Evolutionary conservation across 1,284 basidiomycete genomes (phyloP), one percentile per base, ranked within the genome.

Genomic region (Malassezia arunalokei): DNA sequence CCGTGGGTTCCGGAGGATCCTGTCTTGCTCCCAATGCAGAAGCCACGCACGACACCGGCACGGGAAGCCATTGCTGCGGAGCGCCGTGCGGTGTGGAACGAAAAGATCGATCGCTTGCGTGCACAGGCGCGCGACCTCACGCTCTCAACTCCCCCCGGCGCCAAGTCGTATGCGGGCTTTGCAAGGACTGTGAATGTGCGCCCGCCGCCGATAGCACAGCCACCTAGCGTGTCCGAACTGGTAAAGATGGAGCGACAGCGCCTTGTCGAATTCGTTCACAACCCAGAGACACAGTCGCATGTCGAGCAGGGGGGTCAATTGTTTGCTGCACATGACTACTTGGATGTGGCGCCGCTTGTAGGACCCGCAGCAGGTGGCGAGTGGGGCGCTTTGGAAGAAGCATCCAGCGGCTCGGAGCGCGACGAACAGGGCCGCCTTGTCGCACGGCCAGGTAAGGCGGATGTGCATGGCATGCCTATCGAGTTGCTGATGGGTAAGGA

Each of bases 1-100:
- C 68, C 68, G 2, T 71, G 68, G 68, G 56, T 59, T 27, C 68
- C 68, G 9, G 60, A 62, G 38, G 68, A 70, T 43, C 68, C 68
- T 4, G 64, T 69, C 8, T 48, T 63, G 38, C 59, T 65, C 8
- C 63, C 58, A 8, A 47, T 54, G 29, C 54, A 40, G 12, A 57
- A 49, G 43, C 48, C 54, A 24, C 51, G 49, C 47, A 59, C 64
- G 27, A 63, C 62, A 7, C 50, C 49, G 2, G 58, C 60, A 31
- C 59, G 64, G 12, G 58, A 62, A 42, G 55, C 49, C 9, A 56
- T 50, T 15, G 64, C 63, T 15, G 53, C 39, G 4, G 39, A 60
- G n/a, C 54, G 47, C 5, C 40, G 50, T 4, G 50, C 47, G 8
- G 47, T 60, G 15, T 49, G 64, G 33, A 51, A 43, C 32, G n/a